Evolutionary conservation across 306 rosid genomes (phyloP).

Genomic region (Corylus americana): DNA sequence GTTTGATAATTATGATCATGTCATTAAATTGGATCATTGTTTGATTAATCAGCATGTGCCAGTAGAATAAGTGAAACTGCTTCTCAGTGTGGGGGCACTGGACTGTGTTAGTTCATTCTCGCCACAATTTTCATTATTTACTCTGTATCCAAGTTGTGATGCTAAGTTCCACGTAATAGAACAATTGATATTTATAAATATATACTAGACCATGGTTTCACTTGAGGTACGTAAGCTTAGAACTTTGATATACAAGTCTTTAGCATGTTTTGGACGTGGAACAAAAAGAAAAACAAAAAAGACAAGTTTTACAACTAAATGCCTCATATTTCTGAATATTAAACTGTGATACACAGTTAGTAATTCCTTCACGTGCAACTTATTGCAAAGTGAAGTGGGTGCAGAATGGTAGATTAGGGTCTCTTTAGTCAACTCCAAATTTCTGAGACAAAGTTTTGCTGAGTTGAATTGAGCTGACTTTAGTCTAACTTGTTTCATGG

Average conservation of each 20-base stretch:
- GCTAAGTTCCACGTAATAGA: not conserved
- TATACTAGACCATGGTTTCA: not conserved
- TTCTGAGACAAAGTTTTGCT: not conserved
- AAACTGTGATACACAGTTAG: not conserved
- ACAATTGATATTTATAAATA: not conserved
- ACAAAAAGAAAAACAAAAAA: not conserved
- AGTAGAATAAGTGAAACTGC: constrained; percentile 1
- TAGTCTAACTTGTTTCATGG: not conserved
- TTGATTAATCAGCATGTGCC: not conserved
- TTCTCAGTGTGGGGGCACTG: not conserved
- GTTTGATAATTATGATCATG: constrained; percentile 39
- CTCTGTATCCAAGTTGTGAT: not conserved
- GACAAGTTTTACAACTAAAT: not conserved
- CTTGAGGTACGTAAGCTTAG: not conserved
- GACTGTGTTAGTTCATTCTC: not conserved
- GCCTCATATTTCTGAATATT: not conserved
- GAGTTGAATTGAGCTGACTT: not conserved
- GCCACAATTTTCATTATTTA: not conserved
- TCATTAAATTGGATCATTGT: not conserved
- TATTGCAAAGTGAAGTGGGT: not conserved
- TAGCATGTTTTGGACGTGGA: constrained; percentile 1
- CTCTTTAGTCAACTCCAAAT: not conserved
- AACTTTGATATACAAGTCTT: not conserved
- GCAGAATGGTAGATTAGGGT: not conserved
- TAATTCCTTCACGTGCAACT: constrained; percentile 2